These are phyloP conservation scores for Huntiella bhutanensis DNA, from an alignment of 2,329 filamentous ascomycete genomes.

Conservation along the genomic window DNA sequence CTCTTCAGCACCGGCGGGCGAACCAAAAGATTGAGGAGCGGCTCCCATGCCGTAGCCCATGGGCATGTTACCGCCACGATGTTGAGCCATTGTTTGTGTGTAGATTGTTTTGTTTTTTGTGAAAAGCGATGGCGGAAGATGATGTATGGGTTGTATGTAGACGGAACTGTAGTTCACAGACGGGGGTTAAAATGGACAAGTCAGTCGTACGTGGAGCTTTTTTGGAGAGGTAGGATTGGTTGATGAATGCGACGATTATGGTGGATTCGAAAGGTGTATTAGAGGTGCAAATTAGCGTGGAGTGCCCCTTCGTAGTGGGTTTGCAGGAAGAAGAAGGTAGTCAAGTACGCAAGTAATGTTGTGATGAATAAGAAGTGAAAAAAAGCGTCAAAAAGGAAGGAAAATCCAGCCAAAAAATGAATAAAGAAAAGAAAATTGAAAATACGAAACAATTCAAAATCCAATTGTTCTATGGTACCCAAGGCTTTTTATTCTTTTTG, in stretches of 20 bases:
- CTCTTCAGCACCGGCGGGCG: slow-evolving; percentile 37
- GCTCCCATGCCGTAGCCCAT: slow-evolving; percentile 71
- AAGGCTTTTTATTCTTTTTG: background rate
- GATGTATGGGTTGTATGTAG: background rate
- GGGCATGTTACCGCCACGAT: slow-evolving; percentile 29
- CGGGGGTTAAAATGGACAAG: background rate
- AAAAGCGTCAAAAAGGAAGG: background rate
- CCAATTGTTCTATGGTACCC: background rate
- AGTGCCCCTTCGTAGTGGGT: too few relatives aligned
- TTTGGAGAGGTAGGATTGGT: background rate
- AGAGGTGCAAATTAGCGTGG: too few relatives aligned
- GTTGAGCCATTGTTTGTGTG: slow-evolving; percentile 20
- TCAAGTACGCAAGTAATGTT: background rate
- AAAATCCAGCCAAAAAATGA: slow-evolving; percentile 1
- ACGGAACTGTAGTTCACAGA: background rate
- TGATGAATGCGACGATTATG: background rate
- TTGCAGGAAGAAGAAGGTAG: too few relatives aligned
- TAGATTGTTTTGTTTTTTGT: background rate
- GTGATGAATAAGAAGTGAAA: background rate
- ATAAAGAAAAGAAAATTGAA: slow-evolving; percentile 1
- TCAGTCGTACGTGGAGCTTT: background rate
- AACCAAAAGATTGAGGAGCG: slow-evolving; percentile 48
- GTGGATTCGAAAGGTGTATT: too few relatives aligned
- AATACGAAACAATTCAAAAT: background rate
- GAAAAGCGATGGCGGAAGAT: background rate